Evolutionary conservation across 2,329 filamentous ascomycete genomes (phyloP).

Genomic region (Xylaria sp.): DNA sequence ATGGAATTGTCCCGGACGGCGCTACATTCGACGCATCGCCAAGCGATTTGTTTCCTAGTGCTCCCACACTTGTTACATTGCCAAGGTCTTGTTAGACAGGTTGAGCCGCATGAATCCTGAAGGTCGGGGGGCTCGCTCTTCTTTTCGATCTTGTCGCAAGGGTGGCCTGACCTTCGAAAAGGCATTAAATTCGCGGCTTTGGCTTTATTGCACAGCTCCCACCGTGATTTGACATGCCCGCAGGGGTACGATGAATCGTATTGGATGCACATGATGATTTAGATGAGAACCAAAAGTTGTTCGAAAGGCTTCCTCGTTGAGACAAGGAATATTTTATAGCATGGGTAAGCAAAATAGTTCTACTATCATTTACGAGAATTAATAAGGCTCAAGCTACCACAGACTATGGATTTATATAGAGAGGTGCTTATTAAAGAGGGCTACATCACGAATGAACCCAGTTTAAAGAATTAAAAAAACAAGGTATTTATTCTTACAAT

Average conservation of each 20-base stretch:
- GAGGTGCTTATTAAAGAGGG: too few species aligned
- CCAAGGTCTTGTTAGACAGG: slow-evolving; percentile 33
- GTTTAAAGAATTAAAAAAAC: too few species aligned
- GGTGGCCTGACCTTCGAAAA: neutral
- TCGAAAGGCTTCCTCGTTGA: neutral
- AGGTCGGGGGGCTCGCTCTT: slow-evolving; percentile 21
- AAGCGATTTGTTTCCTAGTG: slow-evolving; percentile 29
- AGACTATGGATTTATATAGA: too few species aligned
- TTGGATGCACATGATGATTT: slow-evolving; percentile 20
- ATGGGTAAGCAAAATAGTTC: too few species aligned
- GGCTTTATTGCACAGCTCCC: slow-evolving; percentile 30
- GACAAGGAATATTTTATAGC: too few species aligned
- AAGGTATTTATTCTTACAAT: too few species aligned
- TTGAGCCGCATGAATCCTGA: slow-evolving; percentile 28
- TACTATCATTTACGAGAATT: too few species aligned
- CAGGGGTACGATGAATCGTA: slow-evolving; percentile 35
- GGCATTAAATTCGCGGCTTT: slow-evolving; percentile 24
- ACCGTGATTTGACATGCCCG: slow-evolving; percentile 27
- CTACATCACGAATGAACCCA: too few species aligned
- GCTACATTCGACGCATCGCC: slow-evolving; percentile 31
- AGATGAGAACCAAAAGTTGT: neutral
- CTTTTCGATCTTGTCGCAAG: slow-evolving; percentile 17
- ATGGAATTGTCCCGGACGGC: slow-evolving; percentile 19
- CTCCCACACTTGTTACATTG: slow-evolving; percentile 30
- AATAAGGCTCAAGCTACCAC: too few species aligned